A percentile compares a stretch with the other conserved stretches of the same genome.
Conservation (phyloP, 352 stramenopile genomes). For the Phytophthora pisi region DNA sequence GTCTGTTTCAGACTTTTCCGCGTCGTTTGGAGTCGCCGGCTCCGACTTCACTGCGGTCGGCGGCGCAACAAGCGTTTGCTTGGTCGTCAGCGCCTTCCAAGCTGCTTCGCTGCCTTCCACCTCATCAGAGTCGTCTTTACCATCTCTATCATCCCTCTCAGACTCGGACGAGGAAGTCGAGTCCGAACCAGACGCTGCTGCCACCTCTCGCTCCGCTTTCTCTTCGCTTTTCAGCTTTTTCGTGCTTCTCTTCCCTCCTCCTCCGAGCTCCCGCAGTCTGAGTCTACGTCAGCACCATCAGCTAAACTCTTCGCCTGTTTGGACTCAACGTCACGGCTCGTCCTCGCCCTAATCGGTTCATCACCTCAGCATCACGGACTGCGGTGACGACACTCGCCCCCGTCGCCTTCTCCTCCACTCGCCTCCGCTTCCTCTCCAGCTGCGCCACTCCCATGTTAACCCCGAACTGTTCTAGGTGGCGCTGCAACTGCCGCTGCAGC, state of each 20-base stretch:
- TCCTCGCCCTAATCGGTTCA: no score
- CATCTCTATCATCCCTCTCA: neutral
- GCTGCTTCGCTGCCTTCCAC: conserved; percentile 9
- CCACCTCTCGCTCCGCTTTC: neutral
- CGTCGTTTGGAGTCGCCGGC: no score
- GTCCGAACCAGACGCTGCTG: neutral
- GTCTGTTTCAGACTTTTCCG: no score
- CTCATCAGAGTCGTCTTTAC: no score
- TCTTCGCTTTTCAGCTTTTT: no score
- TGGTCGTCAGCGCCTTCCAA: conserved; percentile 7
- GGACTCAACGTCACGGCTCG: no score
- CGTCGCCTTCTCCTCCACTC: neutral
- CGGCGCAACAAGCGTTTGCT: neutral
- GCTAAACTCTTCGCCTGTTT: no score
- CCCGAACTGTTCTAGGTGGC: neutral
- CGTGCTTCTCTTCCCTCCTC: neutral
- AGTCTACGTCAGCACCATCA: no score
- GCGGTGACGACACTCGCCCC: neutral
- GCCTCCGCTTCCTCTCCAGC: neutral
- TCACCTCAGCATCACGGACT: neutral
- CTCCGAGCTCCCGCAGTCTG: neutral
- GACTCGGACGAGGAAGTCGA: neutral
- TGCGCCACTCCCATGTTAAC: neutral
- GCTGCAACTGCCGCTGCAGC: neutral
- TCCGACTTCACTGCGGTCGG: neutral